Conservation (phyloP, 177 flowering plant species). For the Telopea speciosissima region DNA sequence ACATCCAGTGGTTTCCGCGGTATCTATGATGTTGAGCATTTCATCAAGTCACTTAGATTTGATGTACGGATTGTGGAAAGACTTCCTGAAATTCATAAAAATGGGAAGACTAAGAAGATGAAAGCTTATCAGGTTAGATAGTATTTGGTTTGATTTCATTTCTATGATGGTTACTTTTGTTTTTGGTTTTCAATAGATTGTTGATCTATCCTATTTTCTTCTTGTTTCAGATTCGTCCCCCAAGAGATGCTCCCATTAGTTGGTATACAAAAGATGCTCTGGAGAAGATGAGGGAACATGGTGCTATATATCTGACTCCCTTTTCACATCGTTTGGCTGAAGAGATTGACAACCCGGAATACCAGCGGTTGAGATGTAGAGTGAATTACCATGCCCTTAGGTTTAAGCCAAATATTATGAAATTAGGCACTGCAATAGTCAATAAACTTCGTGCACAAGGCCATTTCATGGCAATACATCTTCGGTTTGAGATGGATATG, state of each 20-base stretch:
- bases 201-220: constrained; percentile 3
- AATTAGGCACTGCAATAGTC: constrained; percentile 70
- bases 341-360: constrained; percentile 92
- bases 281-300: constrained; percentile 86
- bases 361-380: constrained; percentile 91
- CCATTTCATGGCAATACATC: constrained; percentile 97
- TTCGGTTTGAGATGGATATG: constrained; percentile 99
- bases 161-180: neutral
- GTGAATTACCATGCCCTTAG: constrained; percentile 93
- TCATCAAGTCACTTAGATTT: constrained; percentile 62
- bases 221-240: constrained; percentile 64
- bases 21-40: constrained; percentile 92
- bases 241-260: constrained; percentile 88
- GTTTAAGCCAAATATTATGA: constrained; percentile 89
- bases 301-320: constrained; percentile 94
- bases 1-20: constrained; percentile 86
- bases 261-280: constrained; percentile 85
- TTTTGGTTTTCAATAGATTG: constrained; percentile 2
- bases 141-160: constrained; percentile 4
- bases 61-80: constrained; percentile 81
- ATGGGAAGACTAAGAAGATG: constrained; percentile 80
- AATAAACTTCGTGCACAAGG: constrained; percentile 82
- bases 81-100: constrained; percentile 67
- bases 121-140: constrained; percentile 70
- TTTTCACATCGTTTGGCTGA: constrained; percentile 96